These are phyloP conservation scores for Rhodomyrtus tomentosa DNA, from an alignment of 345 rosid species.

Conservation along the genomic window DNA sequence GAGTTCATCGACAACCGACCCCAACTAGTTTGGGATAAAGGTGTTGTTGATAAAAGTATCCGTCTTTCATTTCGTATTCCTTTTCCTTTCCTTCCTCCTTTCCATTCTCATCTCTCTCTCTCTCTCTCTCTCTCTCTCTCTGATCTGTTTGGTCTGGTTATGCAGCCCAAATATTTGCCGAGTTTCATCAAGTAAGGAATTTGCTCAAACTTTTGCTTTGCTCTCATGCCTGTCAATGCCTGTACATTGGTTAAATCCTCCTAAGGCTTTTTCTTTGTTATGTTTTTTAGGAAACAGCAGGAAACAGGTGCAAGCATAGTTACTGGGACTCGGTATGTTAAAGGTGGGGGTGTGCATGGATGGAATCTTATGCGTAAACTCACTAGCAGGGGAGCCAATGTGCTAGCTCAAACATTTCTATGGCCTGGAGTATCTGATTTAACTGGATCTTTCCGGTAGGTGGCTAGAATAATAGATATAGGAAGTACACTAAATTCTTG, in stretches of 20 bases:
- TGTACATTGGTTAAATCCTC: constrained; percentile 1
- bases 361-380: constrained; percentile 98
- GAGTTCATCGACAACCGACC: no score
- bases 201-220: not conserved
- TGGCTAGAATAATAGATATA: not conserved
- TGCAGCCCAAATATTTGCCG: constrained; percentile 94
- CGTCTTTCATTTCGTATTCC: not conserved
- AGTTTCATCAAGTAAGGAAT: constrained; percentile 78
- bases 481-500: not conserved
- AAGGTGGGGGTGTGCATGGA: constrained; percentile 89
- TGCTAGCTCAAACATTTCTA: constrained; percentile 84
- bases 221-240: not conserved
- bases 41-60: no score
- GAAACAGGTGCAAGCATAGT: constrained; percentile 92
- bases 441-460: constrained; percentile 91
- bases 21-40: no score
- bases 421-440: constrained; percentile 99
- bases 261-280: not conserved
- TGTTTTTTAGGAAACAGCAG: constrained; percentile 57
- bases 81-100: not conserved
- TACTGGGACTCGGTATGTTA: constrained; percentile 85
- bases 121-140: not conserved
- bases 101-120: not conserved
- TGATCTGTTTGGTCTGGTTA: constrained; percentile 6
- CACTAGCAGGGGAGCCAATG: constrained; percentile 97